These are phyloP conservation scores for Pachyrhizus erosus DNA, from an alignment of 306 rosid species.

Conservation along the genomic window DNA sequence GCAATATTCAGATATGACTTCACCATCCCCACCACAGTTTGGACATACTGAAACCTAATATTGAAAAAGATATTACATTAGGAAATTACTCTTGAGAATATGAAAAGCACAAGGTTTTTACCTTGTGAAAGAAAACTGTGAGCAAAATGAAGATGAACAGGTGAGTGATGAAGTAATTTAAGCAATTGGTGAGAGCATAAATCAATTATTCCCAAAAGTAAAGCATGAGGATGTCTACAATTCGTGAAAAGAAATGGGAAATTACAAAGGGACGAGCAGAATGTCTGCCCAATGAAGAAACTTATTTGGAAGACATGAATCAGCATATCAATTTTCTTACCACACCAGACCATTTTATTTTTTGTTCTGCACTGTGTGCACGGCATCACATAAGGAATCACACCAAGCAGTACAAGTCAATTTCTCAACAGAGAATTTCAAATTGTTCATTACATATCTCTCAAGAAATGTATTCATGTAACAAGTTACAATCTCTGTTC, in stretches of 20 bases:
- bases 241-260: conserved; percentile 35
- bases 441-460: no score
- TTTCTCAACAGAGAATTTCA: no score
- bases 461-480: no score
- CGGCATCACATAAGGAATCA: no score
- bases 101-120: conserved; percentile 5
- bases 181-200: conserved; percentile 22
- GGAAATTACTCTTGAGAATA: conserved; percentile 25
- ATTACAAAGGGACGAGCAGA: conserved; percentile 8
- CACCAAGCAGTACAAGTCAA: no score
- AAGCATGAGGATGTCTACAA: conserved; percentile 3
- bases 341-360: no score
- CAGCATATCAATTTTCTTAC: not conserved
- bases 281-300: conserved; percentile 27
- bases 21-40: conserved; percentile 92
- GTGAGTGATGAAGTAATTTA: conserved; percentile 20
- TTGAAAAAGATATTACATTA: conserved; percentile 31
- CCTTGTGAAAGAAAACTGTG: conserved; percentile 25
- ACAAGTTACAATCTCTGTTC: no score
- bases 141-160: conserved; percentile 30
- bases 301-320: conserved; percentile 11
- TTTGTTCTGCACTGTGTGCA: no score
- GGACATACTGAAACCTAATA: conserved; percentile 92
- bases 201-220: conserved; percentile 34
- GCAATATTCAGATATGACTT: conserved; percentile 86